These are phyloP conservation scores for Monosporascus sp. DNA, from an alignment of 2,329 filamentous ascomycete genomes.

Conservation along the genomic window DNA sequence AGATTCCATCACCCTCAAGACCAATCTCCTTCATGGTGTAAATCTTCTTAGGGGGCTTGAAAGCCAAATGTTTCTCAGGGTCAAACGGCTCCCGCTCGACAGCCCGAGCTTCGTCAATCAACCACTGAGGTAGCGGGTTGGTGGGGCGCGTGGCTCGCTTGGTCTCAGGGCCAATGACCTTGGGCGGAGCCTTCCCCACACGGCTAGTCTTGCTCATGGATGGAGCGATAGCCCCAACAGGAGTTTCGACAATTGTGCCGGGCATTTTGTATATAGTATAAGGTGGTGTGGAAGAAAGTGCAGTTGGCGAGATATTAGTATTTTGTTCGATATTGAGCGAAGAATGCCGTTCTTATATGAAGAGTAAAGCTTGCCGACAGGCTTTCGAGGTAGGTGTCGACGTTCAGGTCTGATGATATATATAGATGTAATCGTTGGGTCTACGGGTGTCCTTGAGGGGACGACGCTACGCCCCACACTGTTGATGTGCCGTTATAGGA, in stretches of 20 bases:
- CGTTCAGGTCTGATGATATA: neutral
- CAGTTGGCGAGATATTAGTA: neutral
- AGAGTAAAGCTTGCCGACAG: neutral
- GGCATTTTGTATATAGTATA: neutral
- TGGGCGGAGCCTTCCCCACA: conserved; percentile 3
- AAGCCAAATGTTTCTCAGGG: conserved; percentile 44
- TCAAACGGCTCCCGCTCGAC: conserved; percentile 32
- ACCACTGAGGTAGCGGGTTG: conserved; percentile 20
- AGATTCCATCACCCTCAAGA: conserved; percentile 46
- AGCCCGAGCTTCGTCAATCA: conserved; percentile 20
- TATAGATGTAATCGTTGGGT: neutral
- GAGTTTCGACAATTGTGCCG: neutral
- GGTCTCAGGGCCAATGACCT: conserved; percentile 26
- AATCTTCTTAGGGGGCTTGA: conserved; percentile 38
- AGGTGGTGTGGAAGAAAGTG: neutral
- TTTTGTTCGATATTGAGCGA: neutral
- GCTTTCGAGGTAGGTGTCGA: neutral
- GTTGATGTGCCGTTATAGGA: neutral
- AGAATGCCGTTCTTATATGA: neutral
- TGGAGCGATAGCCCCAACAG: neutral
- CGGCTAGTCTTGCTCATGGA: neutral
- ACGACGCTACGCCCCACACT: neutral
- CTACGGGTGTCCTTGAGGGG: neutral
- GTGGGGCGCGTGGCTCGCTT: conserved; percentile 23
- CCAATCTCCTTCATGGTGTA: conserved; percentile 53